phyloP scores from a whole-genome alignment of 2,329 filamentous ascomycete species.

The Thermomyces lanuginosus region DNA sequence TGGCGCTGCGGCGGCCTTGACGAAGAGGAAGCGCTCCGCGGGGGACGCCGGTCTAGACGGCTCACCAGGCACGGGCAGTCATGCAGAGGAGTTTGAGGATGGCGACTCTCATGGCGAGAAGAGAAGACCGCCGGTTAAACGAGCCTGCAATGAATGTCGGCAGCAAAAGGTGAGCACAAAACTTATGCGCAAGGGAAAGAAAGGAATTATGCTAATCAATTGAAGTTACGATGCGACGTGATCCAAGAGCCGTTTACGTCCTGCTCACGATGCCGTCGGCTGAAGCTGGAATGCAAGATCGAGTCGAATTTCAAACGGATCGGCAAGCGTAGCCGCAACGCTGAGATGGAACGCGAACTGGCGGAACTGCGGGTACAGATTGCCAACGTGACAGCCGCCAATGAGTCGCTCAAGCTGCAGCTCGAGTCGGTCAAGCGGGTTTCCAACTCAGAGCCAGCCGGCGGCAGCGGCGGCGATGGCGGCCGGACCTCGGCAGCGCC shows the following conservation, averaged over 20 bases:
- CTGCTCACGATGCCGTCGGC: conserved; percentile 46
- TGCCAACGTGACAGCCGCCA: conserved; percentile 16
- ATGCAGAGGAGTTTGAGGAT: conserved; percentile 26
- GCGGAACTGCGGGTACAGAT: conserved; percentile 35
- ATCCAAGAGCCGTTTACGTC: conserved; percentile 46
- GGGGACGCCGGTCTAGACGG: conserved; percentile 30
- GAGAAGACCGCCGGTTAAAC: conserved; percentile 36
- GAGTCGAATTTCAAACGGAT: conserved; percentile 53
- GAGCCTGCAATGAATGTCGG: conserved; percentile 53
- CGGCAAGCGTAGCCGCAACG: conserved; percentile 50
- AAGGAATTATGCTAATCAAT: conserved; percentile 3
- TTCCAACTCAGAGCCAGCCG: conserved; percentile 12
- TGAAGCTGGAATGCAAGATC: conserved; percentile 48
- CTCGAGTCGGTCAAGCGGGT: conserved; percentile 16
- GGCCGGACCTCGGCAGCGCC: conserved; percentile 20
- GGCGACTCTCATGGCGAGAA: conserved; percentile 26
- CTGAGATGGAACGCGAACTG: conserved; percentile 45
- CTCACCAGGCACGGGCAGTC: conserved; percentile 33
- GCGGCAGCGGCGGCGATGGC: conserved; percentile 17
- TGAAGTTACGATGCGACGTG: conserved; percentile 50
- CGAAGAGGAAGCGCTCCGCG: conserved; percentile 28
- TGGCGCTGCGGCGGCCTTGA: conserved; percentile 10
- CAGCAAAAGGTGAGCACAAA: conserved; percentile 45
- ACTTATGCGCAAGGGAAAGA: not conserved
- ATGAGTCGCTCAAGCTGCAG: conserved; percentile 10